These are phyloP conservation scores for Sclerotinia trifoliorum DNA, from an alignment of 2,329 filamentous ascomycete species.

Conservation along the genomic window DNA sequence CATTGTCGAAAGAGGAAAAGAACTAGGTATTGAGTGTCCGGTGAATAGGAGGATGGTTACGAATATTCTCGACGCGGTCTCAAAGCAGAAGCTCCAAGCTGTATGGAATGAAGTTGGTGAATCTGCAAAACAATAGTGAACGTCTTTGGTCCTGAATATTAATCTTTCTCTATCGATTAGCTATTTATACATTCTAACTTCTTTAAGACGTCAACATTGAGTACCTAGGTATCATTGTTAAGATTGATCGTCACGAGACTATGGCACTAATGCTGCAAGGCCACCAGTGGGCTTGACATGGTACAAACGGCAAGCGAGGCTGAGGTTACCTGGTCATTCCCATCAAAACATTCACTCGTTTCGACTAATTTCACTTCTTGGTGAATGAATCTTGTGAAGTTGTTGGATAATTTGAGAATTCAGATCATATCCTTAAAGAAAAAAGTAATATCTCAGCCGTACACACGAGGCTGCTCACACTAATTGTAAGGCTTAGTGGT, in stretches of 20 bases:
- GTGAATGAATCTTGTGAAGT: too few species aligned
- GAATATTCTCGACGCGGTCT: not conserved
- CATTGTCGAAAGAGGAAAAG: slow-evolving; percentile 41
- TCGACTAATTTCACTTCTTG: not conserved
- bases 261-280: not conserved
- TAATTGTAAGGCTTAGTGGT: not conserved
- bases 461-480: not conserved
- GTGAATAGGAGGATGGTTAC: slow-evolving; percentile 45
- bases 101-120: not conserved
- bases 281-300: not conserved
- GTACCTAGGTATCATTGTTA: too few species aligned
- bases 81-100: not conserved
- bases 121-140: not conserved
- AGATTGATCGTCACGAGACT: not conserved
- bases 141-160: not conserved
- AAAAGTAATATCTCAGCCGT: not conserved
- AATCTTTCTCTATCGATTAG: not conserved
- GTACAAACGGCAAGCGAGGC: not conserved
- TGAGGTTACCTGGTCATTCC: not conserved
- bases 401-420: not conserved
- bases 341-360: not conserved
- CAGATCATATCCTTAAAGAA: not conserved
- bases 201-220: not conserved
- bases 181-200: not conserved
- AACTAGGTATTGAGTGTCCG: slow-evolving; percentile 39